These are phyloP conservation scores for Chenopodium suecicum DNA, from an alignment of 148 eudicot genomes.

Conservation along the genomic window DNA sequence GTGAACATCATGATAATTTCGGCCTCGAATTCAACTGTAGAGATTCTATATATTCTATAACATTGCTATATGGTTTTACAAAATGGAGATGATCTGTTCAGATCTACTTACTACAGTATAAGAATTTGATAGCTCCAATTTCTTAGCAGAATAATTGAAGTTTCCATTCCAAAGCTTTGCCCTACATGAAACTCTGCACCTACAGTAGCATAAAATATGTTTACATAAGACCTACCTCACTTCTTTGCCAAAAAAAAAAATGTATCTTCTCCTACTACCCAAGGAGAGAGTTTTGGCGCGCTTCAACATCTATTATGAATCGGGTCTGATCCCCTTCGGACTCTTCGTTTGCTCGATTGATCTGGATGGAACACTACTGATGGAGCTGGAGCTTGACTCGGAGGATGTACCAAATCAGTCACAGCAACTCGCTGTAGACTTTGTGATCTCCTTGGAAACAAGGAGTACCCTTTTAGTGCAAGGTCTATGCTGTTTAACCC, in stretches of 20 bases:
- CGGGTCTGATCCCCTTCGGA: slow-evolving; percentile 74
- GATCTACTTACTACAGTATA: slow-evolving; percentile 7
- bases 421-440: neutral
- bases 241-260: slow-evolving; percentile 28
- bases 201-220: slow-evolving; percentile 15
- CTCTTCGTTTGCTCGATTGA: slow-evolving; percentile 61
- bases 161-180: neutral
- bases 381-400: slow-evolving; percentile 50
- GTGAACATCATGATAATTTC: slow-evolving; percentile 4
- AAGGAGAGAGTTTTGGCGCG: slow-evolving; percentile 14
- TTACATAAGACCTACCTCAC: slow-evolving; percentile 26
- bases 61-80: slow-evolving; percentile 21
- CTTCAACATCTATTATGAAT: slow-evolving; percentile 69
- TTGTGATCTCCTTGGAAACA: slow-evolving; percentile 23
- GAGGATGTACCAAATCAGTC: slow-evolving; percentile 15
- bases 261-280: slow-evolving; percentile 12
- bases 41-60: slow-evolving; percentile 6
- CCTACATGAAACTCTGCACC: slow-evolving; percentile 17
- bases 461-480: slow-evolving; percentile 44
- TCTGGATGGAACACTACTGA: slow-evolving; percentile 47
- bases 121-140: neutral
- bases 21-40: neutral
- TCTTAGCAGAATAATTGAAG: slow-evolving; percentile 1
- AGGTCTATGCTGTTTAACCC: slow-evolving; percentile 56
- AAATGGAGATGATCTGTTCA: slow-evolving; percentile 11